phyloP scores from a whole-genome alignment of 257 asterid genomes.

The Mitragyna speciosa region DNA sequence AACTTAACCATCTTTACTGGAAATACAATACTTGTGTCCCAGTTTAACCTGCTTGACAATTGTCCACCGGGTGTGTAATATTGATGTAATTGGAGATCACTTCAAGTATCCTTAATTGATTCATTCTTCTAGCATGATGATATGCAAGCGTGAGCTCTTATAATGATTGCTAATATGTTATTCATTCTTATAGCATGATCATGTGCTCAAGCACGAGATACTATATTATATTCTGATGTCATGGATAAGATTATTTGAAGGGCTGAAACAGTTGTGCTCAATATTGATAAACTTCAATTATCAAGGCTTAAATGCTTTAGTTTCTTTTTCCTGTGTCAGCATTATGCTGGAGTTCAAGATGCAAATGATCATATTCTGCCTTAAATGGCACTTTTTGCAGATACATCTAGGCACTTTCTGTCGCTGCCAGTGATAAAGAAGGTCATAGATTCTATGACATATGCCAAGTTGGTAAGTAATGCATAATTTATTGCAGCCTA shows the following conservation, averaged over 20 bases:
- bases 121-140: background rate
- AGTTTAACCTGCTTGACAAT: background rate
- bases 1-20: background rate
- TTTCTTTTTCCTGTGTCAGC: background rate
- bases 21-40: background rate
- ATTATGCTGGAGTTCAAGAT: background rate
- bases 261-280: background rate
- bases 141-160: background rate
- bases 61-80: background rate
- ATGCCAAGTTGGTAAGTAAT: constrained; percentile 76
- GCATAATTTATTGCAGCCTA: background rate
- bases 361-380: constrained; percentile 3
- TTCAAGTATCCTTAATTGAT: background rate
- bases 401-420: constrained; percentile 85
- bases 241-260: background rate
- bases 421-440: constrained; percentile 74
- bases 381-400: constrained; percentile 35
- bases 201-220: background rate
- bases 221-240: background rate
- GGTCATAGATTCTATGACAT: constrained; percentile 92
- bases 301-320: background rate
- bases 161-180: background rate
- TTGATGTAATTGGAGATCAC: background rate
- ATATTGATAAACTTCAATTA: background rate
- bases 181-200: background rate